Evolutionary conservation across 2,329 filamentous ascomycete species (phyloP), one percentile per base, ranked within the genome.

Genomic region (Zarea fungicola): DNA sequence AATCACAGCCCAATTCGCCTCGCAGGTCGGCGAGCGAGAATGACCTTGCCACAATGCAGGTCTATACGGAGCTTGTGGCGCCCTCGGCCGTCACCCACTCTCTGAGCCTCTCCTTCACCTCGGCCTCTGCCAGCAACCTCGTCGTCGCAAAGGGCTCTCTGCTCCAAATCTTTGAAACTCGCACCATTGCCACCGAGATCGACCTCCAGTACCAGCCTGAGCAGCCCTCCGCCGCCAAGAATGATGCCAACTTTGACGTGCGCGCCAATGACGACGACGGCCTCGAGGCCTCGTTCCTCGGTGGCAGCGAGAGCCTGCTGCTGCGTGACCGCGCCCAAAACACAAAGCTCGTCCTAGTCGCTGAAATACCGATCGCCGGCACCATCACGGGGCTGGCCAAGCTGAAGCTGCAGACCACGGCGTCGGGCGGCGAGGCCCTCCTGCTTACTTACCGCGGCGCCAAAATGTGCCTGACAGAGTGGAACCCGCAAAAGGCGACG

Each of bases 21-120:
- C 46, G 32, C 37, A 49, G 52, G 50, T 50, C 49, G 49, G 55
- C 45, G 55, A 34, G 23, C 54, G 60, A 65, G 56, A 60, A 69
- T 69, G 68, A 58, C 61, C 55, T 58, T 59, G 64, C 61, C 55
- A 56, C 57, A 41, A 97, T 97, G 92, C 92, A 97, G 81, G 95
- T 89, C 77, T 97, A 97, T 73, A 91, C 89, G 63, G 93, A 99
- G 77, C 78, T 99, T 66, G 84, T 89, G 67, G 87, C 92, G 74
- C 91, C 93, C 48, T 95, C 91, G 66, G 91, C 91, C 65, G 90
- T 97, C 70, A 91, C 89, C 62, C 87, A 96, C 72, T 89, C 91
- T 55, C 72, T 96, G 61, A 80, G 76, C 52, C 71, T 96, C 34
- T 81, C 90, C 29, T 90, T 99, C 63, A 77, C 85, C 40, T 85